phyloP scores from a whole-genome alignment of 2,329 filamentous ascomycete species.

The Graphiopsis chlorocephala region DNA sequence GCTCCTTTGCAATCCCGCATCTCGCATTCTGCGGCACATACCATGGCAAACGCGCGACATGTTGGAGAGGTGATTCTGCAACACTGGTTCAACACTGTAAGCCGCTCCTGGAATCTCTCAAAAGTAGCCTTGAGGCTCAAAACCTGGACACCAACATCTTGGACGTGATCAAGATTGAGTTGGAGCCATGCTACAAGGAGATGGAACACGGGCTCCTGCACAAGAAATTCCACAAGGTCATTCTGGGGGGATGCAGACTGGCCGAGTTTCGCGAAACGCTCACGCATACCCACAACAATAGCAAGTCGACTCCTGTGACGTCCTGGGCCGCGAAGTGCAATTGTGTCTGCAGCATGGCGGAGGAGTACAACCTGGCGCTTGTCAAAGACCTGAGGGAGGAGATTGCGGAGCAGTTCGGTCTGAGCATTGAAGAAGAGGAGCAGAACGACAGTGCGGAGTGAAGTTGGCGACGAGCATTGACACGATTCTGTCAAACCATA shows the following conservation, averaged over 20 bases:
- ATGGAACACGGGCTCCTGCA: too few relatives aligned
- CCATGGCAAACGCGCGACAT: too few relatives aligned
- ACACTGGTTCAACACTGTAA: not conserved
- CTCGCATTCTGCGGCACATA: not conserved
- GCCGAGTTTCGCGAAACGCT: too few relatives aligned
- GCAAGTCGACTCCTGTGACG: too few relatives aligned
- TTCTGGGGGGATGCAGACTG: too few relatives aligned
- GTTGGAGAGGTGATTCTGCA: too few relatives aligned
- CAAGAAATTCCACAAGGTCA: too few relatives aligned
- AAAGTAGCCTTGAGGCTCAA: not conserved
- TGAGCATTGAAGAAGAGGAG: not conserved
- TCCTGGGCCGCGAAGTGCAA: too few relatives aligned
- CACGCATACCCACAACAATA: too few relatives aligned
- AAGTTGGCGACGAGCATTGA: not conserved
- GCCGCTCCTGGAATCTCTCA: not conserved
- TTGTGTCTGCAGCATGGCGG: too few relatives aligned
- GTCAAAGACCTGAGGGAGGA: not conserved
- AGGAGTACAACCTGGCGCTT: too few relatives aligned
- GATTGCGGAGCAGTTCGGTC: not conserved
- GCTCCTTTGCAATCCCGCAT: not conserved
- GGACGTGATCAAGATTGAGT: not conserved
- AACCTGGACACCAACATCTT: not conserved
- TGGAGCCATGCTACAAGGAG: too few relatives aligned
- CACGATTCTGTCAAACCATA: not conserved
- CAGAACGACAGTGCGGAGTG: not conserved